Evolutionary conservation across 768 basidiomycete species (phyloP), one percentile per base, ranked within the genome.

Genomic region (Pulveroboletus ravenelii): DNA sequence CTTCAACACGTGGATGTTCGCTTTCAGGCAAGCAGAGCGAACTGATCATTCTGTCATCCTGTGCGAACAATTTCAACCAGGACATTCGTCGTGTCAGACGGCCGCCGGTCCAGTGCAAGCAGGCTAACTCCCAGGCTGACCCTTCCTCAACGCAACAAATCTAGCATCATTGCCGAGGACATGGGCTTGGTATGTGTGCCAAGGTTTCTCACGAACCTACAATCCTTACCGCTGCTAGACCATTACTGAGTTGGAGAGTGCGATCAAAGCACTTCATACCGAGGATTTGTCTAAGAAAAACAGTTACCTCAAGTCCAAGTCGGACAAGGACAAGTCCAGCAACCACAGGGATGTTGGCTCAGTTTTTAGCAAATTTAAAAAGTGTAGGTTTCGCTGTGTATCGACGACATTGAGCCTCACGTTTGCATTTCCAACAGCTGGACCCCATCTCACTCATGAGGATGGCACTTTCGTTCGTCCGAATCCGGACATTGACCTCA

Each of bases 1-100:
- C 60, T 91, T 89, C 56, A 70, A 81, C 43, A 70, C 62, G 42
- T 92, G 89, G 89, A 86, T 87, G 79, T 55, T 72, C 23, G 82
- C 84, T 25, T 79, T 90, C 62, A 82, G 89, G 88, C 86, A 58
- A 67, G 67, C 31, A 47, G 45, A 14, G 6, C 25, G 10, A 42
- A 27, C 48, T 30, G 30, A 32, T 50, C 48, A 29, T 44, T 49
- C 47, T 38, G 36, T 31, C 42, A 48, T 58, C 52, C n/a, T 36
- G 48, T 51, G 53, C 51, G 61, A 57, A 67, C 44, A 18, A 39
- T 37, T 42, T 53, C 41, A 37, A 42, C 45, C 61, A 90, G 88
- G 67, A 82, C 77, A 61, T 87, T 87, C 55, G 73, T 76, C n/a
- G 60, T 70, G 32, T 76, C 64, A 57, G 54, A 72, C 62, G 69